Evolutionary conservation across 345 rosid species (phyloP).

Genomic region (Melastoma malabathricum): DNA sequence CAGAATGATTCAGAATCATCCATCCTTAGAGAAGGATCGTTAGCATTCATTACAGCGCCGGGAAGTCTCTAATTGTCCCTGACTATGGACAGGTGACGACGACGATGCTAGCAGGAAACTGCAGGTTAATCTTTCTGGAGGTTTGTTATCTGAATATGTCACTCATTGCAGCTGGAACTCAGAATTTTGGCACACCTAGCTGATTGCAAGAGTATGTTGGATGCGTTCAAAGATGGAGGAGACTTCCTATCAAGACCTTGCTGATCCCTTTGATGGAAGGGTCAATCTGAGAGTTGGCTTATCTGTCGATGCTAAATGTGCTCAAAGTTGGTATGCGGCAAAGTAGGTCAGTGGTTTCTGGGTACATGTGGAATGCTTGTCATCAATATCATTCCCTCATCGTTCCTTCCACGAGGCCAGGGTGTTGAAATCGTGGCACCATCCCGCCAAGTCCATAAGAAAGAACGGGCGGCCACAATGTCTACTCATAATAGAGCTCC

Average conservation of each 20-base stretch:
- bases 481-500: too few species aligned
- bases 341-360: conserved; percentile 24
- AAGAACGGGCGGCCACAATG: too few species aligned
- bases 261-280: conserved; percentile 63
- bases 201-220: conserved; percentile 85
- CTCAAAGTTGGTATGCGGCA: conserved; percentile 81
- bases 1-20: conserved; percentile 58
- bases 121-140: background rate
- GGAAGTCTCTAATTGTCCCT: conserved; percentile 93
- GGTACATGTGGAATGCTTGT: too few species aligned
- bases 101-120: background rate
- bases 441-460: too few species aligned
- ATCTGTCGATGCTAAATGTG: conserved; percentile 86
- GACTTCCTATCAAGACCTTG: conserved; percentile 96
- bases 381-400: too few species aligned
- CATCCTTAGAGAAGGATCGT: conserved; percentile 96
- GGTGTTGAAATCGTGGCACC: too few species aligned
- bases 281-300: conserved; percentile 70
- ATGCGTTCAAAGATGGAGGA: conserved; percentile 95
- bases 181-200: conserved; percentile 96
- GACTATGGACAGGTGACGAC: conserved; percentile 84
- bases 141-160: background rate
- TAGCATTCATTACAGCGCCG: conserved; percentile 91
- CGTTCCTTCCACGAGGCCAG: too few species aligned
- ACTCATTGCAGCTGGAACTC: conserved; percentile 63